These are phyloP conservation scores for Sedum album DNA, from an alignment of 164 flowering plant species.

Conservation along the genomic window DNA sequence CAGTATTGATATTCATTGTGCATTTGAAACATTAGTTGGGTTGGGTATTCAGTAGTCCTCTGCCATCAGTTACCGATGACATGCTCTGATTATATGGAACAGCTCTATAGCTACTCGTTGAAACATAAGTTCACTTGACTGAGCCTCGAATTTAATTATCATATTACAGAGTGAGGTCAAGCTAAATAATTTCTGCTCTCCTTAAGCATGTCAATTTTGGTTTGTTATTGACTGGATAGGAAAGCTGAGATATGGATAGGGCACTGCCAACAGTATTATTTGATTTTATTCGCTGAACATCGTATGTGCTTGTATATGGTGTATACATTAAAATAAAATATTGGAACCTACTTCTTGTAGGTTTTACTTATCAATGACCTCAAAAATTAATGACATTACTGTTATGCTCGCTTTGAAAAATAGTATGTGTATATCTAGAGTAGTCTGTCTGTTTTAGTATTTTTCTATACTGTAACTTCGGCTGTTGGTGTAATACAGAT, in stretches of 20 bases:
- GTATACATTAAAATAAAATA: neutral
- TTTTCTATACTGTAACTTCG: neutral
- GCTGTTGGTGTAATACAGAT: slow-evolving; percentile 52
- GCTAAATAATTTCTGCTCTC: too few species aligned
- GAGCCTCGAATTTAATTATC: neutral
- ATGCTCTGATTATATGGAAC: too few species aligned
- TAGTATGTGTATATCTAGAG: neutral
- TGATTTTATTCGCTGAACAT: too few species aligned
- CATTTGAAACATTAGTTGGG: too few species aligned
- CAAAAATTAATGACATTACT: neutral
- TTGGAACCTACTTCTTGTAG: neutral
- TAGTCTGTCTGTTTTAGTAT: neutral
- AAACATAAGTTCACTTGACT: neutral
- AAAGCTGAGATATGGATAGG: too few species aligned
- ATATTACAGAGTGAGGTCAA: too few species aligned
- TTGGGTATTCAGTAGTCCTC: too few species aligned
- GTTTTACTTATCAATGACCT: neutral
- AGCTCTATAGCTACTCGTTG: neutral
- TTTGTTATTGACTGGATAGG: too few species aligned
- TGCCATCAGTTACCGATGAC: too few species aligned
- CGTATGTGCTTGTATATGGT: neutral
- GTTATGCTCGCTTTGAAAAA: neutral
- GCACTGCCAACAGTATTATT: too few species aligned
- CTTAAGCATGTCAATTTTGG: too few species aligned
- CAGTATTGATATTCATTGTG: neutral